A percentile compares a stretch with the other conserved stretches of the same genome.
phyloP scores from a whole-genome alignment of 2,329 filamentous ascomycete genomes.

The Cucurbitaria berberidis region DNA sequence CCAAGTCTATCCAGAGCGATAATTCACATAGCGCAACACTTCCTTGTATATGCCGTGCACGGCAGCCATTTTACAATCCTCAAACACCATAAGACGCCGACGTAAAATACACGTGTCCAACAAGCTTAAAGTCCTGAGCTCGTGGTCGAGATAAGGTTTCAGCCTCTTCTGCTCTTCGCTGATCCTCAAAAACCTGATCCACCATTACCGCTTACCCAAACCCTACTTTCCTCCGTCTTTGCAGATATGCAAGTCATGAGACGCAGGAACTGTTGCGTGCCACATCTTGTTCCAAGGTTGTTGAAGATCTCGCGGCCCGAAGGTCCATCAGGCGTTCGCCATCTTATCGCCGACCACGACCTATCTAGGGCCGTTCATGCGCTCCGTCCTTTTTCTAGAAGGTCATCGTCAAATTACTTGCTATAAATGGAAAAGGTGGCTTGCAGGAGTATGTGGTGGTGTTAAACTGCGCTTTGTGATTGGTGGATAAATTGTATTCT shows the following conservation, averaged over 20 bases:
- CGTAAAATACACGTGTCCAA: not conserved
- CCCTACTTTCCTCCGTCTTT: not conserved
- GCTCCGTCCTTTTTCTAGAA: conserved; percentile 1
- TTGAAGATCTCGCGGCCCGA: not conserved
- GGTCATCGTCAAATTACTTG: not conserved
- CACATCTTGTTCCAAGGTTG: not conserved
- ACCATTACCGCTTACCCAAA: not conserved
- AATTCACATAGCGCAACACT: no score
- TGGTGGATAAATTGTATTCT: not conserved
- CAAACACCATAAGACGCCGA: no score
- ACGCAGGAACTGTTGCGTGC: not conserved
- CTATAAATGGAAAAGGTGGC: conserved; percentile 1
- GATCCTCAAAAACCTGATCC: not conserved
- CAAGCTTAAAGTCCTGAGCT: no score
- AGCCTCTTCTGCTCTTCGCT: not conserved
- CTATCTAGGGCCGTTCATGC: not conserved
- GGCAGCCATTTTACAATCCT: no score
- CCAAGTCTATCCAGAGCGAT: not conserved
- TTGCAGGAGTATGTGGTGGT: not conserved
- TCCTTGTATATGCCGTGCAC: no score
- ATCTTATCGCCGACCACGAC: not conserved
- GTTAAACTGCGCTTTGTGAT: not conserved
- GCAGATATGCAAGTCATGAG: not conserved
- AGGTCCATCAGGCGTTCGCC: not conserved
- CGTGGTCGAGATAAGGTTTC: not conserved